Conservation (phyloP, 108 stramenopile species). For the Epithemia pelagica region DNA sequence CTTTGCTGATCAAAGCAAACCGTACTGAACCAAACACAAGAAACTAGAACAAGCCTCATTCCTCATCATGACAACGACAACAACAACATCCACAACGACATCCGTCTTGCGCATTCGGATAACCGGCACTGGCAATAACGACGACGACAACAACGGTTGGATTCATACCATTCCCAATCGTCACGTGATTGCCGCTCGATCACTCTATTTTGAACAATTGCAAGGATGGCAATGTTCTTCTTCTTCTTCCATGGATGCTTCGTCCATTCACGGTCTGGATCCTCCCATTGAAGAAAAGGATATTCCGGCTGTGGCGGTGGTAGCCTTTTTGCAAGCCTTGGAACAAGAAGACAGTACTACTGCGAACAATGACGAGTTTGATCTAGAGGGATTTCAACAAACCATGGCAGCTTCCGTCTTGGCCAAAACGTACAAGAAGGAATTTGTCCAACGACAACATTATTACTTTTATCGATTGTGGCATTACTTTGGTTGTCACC, state of each 20-base stretch:
- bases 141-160: background rate
- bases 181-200: background rate
- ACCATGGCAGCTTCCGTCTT: background rate
- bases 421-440: background rate
- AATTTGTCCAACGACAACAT: background rate
- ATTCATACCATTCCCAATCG: background rate
- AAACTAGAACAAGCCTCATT: no score
- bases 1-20: no score
- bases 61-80: background rate
- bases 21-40: no score
- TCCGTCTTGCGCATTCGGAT: background rate
- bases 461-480: background rate
- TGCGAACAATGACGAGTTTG: slow-evolving; percentile 1
- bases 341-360: background rate
- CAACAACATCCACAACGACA: background rate
- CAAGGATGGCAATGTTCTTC: background rate
- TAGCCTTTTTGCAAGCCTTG: background rate
- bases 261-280: background rate
- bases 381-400: background rate
- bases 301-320: background rate
- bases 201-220: background rate
- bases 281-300: background rate
- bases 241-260: background rate
- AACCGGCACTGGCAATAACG: background rate
- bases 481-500: background rate